Conservation (phyloP, 23 red algal species). For the Gracilaria domingensis region DNA sequence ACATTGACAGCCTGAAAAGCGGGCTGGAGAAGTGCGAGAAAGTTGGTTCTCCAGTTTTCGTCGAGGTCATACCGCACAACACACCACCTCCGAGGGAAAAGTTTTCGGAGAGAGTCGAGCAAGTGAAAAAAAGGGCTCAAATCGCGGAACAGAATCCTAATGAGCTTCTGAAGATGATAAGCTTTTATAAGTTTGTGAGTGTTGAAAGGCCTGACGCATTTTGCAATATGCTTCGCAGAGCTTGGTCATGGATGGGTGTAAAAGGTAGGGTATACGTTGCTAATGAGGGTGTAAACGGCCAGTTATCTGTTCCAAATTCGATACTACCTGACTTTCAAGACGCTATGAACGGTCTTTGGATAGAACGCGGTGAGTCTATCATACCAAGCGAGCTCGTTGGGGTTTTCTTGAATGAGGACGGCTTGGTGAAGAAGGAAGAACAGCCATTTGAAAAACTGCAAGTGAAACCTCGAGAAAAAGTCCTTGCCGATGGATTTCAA, state of each 20-base stretch:
- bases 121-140: slow-evolving; percentile 29
- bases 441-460: slow-evolving; percentile 87
- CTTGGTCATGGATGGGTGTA: slow-evolving; percentile 68
- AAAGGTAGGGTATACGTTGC: slow-evolving; percentile 89
- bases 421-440: slow-evolving; percentile 25
- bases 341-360: slow-evolving; percentile 58
- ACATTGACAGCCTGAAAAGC: background rate
- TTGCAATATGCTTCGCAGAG: slow-evolving; percentile 28
- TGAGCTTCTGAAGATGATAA: slow-evolving; percentile 44
- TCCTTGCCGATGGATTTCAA: slow-evolving; percentile 86
- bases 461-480: slow-evolving; percentile 64
- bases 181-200: slow-evolving; percentile 71
- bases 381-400: slow-evolving; percentile 76
- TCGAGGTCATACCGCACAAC: slow-evolving; percentile 71
- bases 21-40: slow-evolving; percentile 55
- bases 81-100: slow-evolving; percentile 40
- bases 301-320: slow-evolving; percentile 72
- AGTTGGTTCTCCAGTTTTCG: slow-evolving; percentile 47
- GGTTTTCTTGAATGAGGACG: slow-evolving; percentile 75
- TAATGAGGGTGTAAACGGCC: slow-evolving; percentile 86
- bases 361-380: slow-evolving; percentile 42
- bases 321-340: slow-evolving; percentile 58
- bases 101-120: slow-evolving; percentile 33
- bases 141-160: slow-evolving; percentile 28
- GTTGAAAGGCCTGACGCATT: slow-evolving; percentile 41